Base-by-base conservation (phyloP, 1,284 basidiomycete species). In the Cutaneotrichosporon sp. region DNA sequence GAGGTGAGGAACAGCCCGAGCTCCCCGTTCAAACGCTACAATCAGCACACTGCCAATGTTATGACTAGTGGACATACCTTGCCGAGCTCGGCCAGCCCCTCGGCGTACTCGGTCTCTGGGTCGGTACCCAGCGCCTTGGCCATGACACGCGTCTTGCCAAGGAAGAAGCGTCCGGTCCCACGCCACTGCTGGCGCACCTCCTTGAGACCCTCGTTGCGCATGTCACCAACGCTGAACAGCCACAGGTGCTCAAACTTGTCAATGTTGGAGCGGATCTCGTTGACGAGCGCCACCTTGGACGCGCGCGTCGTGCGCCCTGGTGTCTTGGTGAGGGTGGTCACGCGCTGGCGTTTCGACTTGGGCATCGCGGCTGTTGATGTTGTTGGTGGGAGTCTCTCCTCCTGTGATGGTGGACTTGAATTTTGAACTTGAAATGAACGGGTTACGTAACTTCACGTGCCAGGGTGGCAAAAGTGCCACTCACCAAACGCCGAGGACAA, bases 211-310 rank as follows among this genome's bases (percentile, higher is more conserved):
- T 92, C 84, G 82, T 96, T 98, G 65, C 96, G 87, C 92, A 97
- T 96, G 75, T 92, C 88, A 49, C 93, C 93, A 31, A 97, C 90
- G 72, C 90, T 88, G 78, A 99, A 97, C 36, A 98, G 80, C 92
- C 94, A 99, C 80, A 92, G 90, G 80, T 96, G 97, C 70, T 89
- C 87, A 87, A 90, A 97, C 82, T 92, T 89, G 73, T 94, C 92
- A 38, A 81, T 69, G 68, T 75, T 67, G 14, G 66, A 70, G 77
- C 87, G 69, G 64, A 97, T 91, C 82, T 91, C 88, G 70, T 86
- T 86, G 75, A 97, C 88, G 71, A 96, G 84, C 58, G 86, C 87
- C 69, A 85, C 86, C 85, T 99, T 99, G 76, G 93, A 88, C 74
- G 83, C 83, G 68, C 83, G 82, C 22, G 84, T 84, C 69, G 83